Evolutionary conservation across 2,329 filamentous ascomycete species (phyloP).

Genomic region (Aaosphaeria pasadenensis): DNA sequence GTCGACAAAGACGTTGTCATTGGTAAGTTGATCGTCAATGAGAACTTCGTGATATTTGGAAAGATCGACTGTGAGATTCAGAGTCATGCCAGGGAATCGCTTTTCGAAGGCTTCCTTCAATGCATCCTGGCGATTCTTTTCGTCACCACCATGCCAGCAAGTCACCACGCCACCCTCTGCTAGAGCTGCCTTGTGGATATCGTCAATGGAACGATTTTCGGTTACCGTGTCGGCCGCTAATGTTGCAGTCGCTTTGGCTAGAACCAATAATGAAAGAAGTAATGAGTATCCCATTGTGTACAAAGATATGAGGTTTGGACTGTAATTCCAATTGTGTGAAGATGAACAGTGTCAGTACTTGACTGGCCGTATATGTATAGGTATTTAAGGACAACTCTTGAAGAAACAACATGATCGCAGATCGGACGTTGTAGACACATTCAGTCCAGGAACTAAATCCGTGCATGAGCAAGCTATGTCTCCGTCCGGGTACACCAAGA

Average conservation of each 20-base stretch:
- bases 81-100: slow-evolving; percentile 49
- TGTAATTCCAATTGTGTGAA: too few relatives aligned
- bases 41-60: slow-evolving; percentile 54
- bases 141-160: slow-evolving; percentile 50
- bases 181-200: slow-evolving; percentile 51
- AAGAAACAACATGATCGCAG: too few relatives aligned
- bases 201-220: slow-evolving; percentile 49
- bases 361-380: too few relatives aligned
- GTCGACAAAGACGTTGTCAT: slow-evolving; percentile 37
- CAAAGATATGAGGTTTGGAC: too few relatives aligned
- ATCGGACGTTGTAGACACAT: too few relatives aligned
- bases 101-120: slow-evolving; percentile 46
- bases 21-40: slow-evolving; percentile 47
- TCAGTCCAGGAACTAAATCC: too few relatives aligned
- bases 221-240: slow-evolving; percentile 2
- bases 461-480: too few relatives aligned
- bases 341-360: background rate
- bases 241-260: too few relatives aligned
- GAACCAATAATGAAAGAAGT: too few relatives aligned
- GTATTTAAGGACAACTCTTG: too few relatives aligned
- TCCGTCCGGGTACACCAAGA: too few relatives aligned
- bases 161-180: slow-evolving; percentile 48
- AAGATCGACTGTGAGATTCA: slow-evolving; percentile 56
- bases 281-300: too few relatives aligned
- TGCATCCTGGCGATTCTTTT: slow-evolving; percentile 37